Evolutionary conservation across 2,329 filamentous ascomycete species (phyloP).

Genomic region (Cytospora schulzeri): DNA sequence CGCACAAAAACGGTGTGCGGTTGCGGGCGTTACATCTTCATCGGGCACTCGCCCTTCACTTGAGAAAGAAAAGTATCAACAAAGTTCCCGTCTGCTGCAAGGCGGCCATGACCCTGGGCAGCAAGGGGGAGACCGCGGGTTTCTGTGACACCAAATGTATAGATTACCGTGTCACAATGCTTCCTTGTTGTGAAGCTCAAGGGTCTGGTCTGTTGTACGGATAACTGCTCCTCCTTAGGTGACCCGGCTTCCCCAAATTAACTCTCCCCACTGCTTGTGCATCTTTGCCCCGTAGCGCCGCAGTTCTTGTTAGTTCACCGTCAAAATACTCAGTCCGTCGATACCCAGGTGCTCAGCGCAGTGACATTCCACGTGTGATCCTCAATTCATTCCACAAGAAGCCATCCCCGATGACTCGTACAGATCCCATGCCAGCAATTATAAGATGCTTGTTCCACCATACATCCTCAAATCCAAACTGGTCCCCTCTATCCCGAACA

Average conservation of each 20-base stretch:
- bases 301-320: not conserved
- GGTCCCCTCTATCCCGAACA: not conserved
- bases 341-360: not conserved
- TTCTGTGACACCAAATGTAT: not conserved
- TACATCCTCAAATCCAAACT: not conserved
- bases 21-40: not conserved
- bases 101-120: not conserved
- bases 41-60: not conserved
- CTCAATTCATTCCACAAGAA: not conserved
- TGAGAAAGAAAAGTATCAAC: not conserved
- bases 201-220: not conserved
- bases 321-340: not conserved
- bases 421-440: not conserved
- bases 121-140: not conserved
- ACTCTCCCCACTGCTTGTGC: not conserved
- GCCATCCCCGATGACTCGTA: not conserved
- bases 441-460: not conserved
- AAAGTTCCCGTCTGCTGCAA: not conserved
- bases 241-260: not conserved
- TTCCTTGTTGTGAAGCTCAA: not conserved
- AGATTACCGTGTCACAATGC: not conserved
- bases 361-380: not conserved
- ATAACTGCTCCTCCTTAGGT: not conserved
- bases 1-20: not conserved
- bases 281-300: not conserved